These are phyloP conservation scores for Pseudozyma sp. DNA, from an alignment of 1,284 basidiomycete genomes.

Conservation along the genomic window DNA sequence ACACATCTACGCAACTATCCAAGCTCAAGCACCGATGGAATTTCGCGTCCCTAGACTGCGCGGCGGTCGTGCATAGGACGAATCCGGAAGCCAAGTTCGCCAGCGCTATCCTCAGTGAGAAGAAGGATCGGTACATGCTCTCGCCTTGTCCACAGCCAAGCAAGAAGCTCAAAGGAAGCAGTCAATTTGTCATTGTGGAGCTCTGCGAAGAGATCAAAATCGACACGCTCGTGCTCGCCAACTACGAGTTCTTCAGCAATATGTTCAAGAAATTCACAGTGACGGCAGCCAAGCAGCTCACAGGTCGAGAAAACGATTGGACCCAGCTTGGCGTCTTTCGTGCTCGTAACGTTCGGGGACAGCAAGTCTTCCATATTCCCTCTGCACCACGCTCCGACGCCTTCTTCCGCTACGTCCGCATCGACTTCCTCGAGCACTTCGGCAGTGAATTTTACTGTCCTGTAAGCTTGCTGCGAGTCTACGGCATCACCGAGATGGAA, in stretches of 20 bases:
- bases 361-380: constrained; percentile 74
- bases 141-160: constrained; percentile 78
- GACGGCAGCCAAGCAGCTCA: constrained; percentile 81
- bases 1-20: constrained; percentile 46
- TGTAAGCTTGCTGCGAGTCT: constrained; percentile 89
- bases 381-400: constrained; percentile 35
- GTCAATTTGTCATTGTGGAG: constrained; percentile 91
- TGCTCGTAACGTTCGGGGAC: constrained; percentile 89
- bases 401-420: constrained; percentile 81
- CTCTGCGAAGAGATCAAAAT: constrained; percentile 97
- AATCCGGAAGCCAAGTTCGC: constrained; percentile 86
- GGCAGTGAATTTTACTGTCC: constrained; percentile 97
- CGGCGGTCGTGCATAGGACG: constrained; percentile 86
- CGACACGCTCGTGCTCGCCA: constrained; percentile 94
- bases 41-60: constrained; percentile 92
- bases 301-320: constrained; percentile 77
- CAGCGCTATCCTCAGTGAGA: constrained; percentile 84
- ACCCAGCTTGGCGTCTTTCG: constrained; percentile 77
- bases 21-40: constrained; percentile 76
- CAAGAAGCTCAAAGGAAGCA: constrained; percentile 22
- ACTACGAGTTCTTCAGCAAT: constrained; percentile 98
- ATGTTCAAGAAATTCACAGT: constrained; percentile 93
- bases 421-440: constrained; percentile 94
- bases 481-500: constrained; percentile 95
- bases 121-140: constrained; percentile 96